These are phyloP conservation scores for Oligophagozyma castellii DNA, from an alignment of 1,139 yeast species.

Conservation along the genomic window DNA sequence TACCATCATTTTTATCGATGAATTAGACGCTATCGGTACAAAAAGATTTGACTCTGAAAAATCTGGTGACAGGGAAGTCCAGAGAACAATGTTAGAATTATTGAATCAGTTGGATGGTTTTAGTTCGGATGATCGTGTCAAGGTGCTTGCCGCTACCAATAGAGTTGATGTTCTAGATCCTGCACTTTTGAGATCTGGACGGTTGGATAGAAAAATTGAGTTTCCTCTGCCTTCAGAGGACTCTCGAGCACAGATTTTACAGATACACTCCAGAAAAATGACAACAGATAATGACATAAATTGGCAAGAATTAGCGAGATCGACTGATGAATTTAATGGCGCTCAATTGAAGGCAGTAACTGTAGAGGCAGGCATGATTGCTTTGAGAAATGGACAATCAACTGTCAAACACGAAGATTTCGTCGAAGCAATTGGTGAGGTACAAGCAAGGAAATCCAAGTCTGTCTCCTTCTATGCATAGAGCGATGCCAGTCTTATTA, in stretches of 20 bases:
- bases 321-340: slow-evolving; percentile 96
- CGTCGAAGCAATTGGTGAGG: slow-evolving; percentile 96
- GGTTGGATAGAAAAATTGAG: slow-evolving; percentile 94
- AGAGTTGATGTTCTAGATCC: slow-evolving; percentile 97
- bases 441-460: slow-evolving; percentile 92
- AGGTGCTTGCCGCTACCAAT: slow-evolving; percentile 95
- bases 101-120: slow-evolving; percentile 96
- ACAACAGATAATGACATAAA: slow-evolving; percentile 86
- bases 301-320: slow-evolving; percentile 96
- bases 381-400: slow-evolving; percentile 86
- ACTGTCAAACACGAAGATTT: slow-evolving; percentile 93
- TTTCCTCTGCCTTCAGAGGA: slow-evolving; percentile 96
- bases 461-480: slow-evolving; percentile 92
- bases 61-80: slow-evolving; percentile 97
- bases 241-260: slow-evolving; percentile 89
- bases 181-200: slow-evolving; percentile 90
- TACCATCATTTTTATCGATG: slow-evolving; percentile 92
- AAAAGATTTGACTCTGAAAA: slow-evolving; percentile 96
- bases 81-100: slow-evolving; percentile 96
- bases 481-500: slow-evolving; percentile 2
- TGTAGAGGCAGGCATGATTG: slow-evolving; percentile 99
- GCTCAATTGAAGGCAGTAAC: slow-evolving; percentile 98
- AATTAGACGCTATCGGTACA: slow-evolving; percentile 97
- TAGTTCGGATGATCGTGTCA: slow-evolving; percentile 95
- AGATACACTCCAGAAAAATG: slow-evolving; percentile 94